Evolutionary conservation across 2,329 filamentous ascomycete genomes (phyloP).

Genomic region (Aspergillus terreus): DNA sequence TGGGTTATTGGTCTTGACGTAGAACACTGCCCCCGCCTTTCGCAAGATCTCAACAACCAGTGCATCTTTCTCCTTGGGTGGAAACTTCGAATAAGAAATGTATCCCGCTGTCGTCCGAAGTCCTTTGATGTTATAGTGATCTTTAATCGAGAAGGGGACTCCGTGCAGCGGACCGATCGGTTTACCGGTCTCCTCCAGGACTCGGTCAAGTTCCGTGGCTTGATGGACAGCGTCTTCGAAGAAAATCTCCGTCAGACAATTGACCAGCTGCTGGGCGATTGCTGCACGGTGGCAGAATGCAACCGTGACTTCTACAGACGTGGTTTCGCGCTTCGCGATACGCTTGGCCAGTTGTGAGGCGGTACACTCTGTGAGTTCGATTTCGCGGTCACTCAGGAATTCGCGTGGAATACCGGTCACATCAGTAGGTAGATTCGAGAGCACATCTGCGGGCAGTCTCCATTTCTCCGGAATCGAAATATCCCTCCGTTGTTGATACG

Average conservation of each 20-base stretch:
- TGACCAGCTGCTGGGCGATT: neutral
- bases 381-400: neutral
- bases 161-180: conserved; percentile 2
- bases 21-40: conserved; percentile 18
- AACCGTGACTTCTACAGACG: neutral
- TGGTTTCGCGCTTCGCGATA: neutral
- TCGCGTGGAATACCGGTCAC: neutral
- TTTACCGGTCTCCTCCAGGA: neutral
- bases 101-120: neutral
- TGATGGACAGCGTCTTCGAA: neutral
- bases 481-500: neutral
- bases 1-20: conserved; percentile 24
- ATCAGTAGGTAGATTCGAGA: neutral
- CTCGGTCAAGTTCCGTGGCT: neutral
- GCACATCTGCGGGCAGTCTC: neutral
- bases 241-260: neutral
- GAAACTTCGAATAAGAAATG: neutral
- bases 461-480: neutral
- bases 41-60: conserved; percentile 11
- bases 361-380: neutral
- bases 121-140: neutral
- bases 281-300: neutral
- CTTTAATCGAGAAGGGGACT: neutral
- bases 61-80: conserved; percentile 5
- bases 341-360: neutral